Evolutionary conservation across 371 early-diverging fungal genomes (phyloP).

Genomic region (Enterospora canceri): DNA sequence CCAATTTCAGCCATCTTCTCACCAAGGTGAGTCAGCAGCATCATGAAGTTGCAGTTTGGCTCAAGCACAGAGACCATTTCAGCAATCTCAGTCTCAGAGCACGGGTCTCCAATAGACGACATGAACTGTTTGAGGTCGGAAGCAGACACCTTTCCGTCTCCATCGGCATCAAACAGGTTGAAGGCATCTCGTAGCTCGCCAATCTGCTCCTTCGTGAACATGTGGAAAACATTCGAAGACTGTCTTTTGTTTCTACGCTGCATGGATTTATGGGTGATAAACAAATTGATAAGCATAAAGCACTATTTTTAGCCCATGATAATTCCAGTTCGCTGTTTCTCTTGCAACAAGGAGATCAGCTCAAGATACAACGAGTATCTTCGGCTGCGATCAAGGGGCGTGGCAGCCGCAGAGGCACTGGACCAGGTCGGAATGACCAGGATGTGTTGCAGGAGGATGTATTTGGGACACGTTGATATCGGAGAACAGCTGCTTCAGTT

Average conservation of each 20-base stretch:
- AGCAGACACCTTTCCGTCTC: slow-evolving; percentile 68
- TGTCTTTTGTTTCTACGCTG: slow-evolving; percentile 53
- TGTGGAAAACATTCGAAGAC: slow-evolving; percentile 92
- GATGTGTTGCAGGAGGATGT: slow-evolving; percentile 96
- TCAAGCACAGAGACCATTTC: slow-evolving; percentile 76
- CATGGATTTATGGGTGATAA: not conserved
- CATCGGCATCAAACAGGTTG: slow-evolving; percentile 73
- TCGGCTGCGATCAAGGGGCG: slow-evolving; percentile 64
- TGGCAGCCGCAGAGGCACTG: slow-evolving; percentile 65
- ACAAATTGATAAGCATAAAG: not conserved
- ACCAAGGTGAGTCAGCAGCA: slow-evolving; percentile 79
- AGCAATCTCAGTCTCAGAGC: slow-evolving; percentile 68
- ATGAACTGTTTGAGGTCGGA: slow-evolving; percentile 75
- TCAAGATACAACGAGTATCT: slow-evolving; percentile 88
- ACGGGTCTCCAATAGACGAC: slow-evolving; percentile 62
- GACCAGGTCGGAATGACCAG: slow-evolving; percentile 78
- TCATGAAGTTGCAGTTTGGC: slow-evolving; percentile 71
- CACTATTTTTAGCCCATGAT: slow-evolving; percentile 62
- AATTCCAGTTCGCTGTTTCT: slow-evolving; percentile 84
- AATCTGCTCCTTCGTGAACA: slow-evolving; percentile 87
- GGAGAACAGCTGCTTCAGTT: slow-evolving; percentile 91
- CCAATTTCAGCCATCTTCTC: slow-evolving; percentile 74
- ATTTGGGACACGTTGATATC: slow-evolving; percentile 89
- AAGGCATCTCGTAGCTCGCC: slow-evolving; percentile 83
- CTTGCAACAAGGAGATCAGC: slow-evolving; percentile 90